These are phyloP conservation scores for Earliella scabrosa DNA, from an alignment of 1,284 basidiomycete genomes.

Conservation along the genomic window DNA sequence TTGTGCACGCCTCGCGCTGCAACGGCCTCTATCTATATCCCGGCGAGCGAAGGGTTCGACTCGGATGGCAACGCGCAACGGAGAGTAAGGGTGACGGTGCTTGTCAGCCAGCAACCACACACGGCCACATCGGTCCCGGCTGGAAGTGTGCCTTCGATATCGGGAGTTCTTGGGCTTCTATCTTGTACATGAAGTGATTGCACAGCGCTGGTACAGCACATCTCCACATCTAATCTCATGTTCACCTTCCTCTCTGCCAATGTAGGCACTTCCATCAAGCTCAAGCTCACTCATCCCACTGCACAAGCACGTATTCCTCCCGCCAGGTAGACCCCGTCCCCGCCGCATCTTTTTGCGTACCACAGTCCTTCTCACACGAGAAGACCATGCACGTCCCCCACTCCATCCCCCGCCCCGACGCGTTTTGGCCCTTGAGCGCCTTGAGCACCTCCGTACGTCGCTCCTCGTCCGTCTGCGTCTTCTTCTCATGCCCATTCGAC, in stretches of 20 bases:
- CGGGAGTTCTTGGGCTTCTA: neutral
- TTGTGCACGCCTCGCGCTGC: too few species aligned
- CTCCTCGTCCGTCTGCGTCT: slow-evolving; percentile 61
- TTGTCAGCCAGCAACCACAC: too few species aligned
- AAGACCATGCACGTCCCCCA: slow-evolving; percentile 87
- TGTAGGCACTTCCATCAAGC: neutral
- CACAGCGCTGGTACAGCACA: neutral
- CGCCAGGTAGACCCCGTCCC: slow-evolving; percentile 55
- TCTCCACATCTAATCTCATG: neutral
- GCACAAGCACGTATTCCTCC: slow-evolving; percentile 75
- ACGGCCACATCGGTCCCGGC: neutral
- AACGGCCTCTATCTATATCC: neutral
- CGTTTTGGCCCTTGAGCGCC: slow-evolving; percentile 49
- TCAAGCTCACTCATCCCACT: slow-evolving; percentile 57
- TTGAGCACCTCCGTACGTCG: slow-evolving; percentile 58
- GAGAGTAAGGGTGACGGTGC: too few species aligned
- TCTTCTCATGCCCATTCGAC: slow-evolving; percentile 31
- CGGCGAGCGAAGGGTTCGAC: neutral
- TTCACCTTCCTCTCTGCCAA: too few species aligned
- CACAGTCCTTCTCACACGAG: slow-evolving; percentile 78
- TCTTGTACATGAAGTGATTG: neutral
- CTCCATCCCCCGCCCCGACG: slow-evolving; percentile 64
- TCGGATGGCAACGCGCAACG: neutral
- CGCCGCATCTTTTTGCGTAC: slow-evolving; percentile 40
- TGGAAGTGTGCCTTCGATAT: neutral